A percentile compares a stretch with the other conserved stretches of the same genome.
These are phyloP conservation scores for Colletotrichum filicis DNA, from an alignment of 2,329 filamentous ascomycete genomes.

Conservation along the genomic window DNA sequence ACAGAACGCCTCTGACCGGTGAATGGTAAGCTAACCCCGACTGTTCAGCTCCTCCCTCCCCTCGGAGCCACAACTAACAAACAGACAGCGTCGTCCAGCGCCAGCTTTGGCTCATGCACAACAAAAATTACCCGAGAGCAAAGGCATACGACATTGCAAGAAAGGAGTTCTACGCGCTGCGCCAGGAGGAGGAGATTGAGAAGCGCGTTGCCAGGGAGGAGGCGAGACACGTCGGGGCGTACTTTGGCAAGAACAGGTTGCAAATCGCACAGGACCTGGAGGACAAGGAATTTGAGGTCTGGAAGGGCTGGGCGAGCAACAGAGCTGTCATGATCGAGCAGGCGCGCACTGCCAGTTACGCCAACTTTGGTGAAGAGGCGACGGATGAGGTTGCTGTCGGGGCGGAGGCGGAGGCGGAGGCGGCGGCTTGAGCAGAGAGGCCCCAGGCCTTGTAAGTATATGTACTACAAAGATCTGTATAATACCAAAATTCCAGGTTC, in stretches of 20 bases:
- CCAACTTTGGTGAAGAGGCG: slow-evolving; percentile 52
- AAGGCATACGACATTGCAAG: slow-evolving; percentile 86
- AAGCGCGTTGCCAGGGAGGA: slow-evolving; percentile 88
- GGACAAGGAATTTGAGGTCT: slow-evolving; percentile 81
- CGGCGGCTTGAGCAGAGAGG: background rate
- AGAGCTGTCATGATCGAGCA: slow-evolving; percentile 56
- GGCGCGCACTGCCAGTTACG: slow-evolving; percentile 53
- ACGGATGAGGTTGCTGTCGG: slow-evolving; percentile 33
- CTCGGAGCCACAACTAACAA: slow-evolving; percentile 34
- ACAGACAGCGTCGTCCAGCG: slow-evolving; percentile 84
- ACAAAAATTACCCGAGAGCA: slow-evolving; percentile 68
- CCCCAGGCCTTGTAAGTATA: slow-evolving; percentile 13
- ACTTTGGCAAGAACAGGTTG: slow-evolving; percentile 82
- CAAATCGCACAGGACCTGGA: slow-evolving; percentile 87
- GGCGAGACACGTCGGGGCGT: slow-evolving; percentile 84
- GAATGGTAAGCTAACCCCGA: slow-evolving; percentile 73
- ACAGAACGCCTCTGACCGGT: slow-evolving; percentile 80
- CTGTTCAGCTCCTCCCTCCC: slow-evolving; percentile 6
- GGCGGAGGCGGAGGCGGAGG: slow-evolving; percentile 38
- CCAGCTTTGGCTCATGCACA: slow-evolving; percentile 85
- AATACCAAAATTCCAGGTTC: slow-evolving; percentile 29
- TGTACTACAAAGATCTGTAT: slow-evolving; percentile 35
- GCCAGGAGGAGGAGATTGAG: slow-evolving; percentile 85
- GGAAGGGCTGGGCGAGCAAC: slow-evolving; percentile 81
- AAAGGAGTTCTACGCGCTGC: slow-evolving; percentile 88